A percentile compares a stretch with the other conserved stretches of the same genome.
Evolutionary conservation across 257 asterid genomes (phyloP).

Genomic region (Eucommia ulmoides): DNA sequence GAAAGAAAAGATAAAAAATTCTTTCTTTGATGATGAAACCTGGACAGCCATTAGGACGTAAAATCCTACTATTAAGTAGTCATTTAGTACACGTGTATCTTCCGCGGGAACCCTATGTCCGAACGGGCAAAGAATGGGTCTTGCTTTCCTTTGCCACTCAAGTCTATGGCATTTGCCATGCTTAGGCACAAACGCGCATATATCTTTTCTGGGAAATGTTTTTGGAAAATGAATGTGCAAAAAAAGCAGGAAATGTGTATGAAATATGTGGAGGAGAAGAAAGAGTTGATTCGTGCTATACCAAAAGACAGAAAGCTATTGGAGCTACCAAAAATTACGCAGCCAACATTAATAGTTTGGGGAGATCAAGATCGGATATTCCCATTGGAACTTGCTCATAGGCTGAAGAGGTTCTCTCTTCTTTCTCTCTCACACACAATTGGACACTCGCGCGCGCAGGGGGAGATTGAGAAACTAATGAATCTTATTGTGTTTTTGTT

Average conservation of each 20-base stretch:
- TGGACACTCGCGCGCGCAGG: neutral
- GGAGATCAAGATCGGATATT: constrained; percentile 63
- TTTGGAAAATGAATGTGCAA: too few species aligned
- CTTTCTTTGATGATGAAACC: too few species aligned
- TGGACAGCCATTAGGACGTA: too few species aligned
- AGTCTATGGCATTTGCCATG: too few species aligned
- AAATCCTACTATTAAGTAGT: too few species aligned
- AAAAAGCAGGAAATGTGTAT: constrained; percentile 57
- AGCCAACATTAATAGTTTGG: constrained; percentile 61
- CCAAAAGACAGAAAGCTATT: constrained; percentile 32
- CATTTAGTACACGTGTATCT: too few species aligned
- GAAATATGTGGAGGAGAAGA: constrained; percentile 42
- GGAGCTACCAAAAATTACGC: constrained; percentile 54
- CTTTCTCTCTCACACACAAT: neutral
- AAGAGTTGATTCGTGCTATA: constrained; percentile 44
- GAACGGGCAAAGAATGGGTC: too few species aligned
- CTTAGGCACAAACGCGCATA: too few species aligned
- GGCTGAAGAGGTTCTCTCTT: constrained; percentile 37
- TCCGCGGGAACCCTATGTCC: too few species aligned
- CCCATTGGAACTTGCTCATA: constrained; percentile 51
- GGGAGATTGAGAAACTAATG: neutral
- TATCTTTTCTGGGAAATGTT: too few species aligned
- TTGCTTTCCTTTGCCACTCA: too few species aligned
- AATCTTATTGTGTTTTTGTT: neutral
- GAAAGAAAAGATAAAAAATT: too few species aligned